Evolutionary conservation across 257 asterid genomes (phyloP), one percentile per base, ranked within the genome.

Genomic region (Thymus quinquecostatus): DNA sequence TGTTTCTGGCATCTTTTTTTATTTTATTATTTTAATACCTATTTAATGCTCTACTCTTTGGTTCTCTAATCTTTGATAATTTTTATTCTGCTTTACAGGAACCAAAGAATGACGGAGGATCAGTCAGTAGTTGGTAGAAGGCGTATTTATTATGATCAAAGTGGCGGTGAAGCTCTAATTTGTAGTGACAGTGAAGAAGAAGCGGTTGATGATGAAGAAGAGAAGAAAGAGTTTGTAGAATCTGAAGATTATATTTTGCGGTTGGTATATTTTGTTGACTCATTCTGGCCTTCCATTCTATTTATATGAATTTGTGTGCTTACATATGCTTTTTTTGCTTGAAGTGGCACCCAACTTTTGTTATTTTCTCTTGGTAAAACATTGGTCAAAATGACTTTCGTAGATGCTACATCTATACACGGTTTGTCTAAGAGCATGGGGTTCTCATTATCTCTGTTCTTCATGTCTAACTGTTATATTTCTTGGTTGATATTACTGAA

Each of bases 151-250:
- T 95, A 95, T 82, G 99, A 87, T 61, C 95, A 84, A 68, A 86
- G 57, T 84, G 95, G 96, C 28, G 99, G 99, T 0, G 99, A 95
- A 85, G 92, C 99, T 71, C 90, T 95, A 47, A 89, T 95, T 73
- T 92, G 96, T 70, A 95, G 98, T 79, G 99, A 95, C 55, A 91
- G 97, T 57, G 99, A 95, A 80, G 99, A 95, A 81, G 99, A 92
- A 75, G 79, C 87, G 5, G 79, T 68, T 51, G 96, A 88, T 0
- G 95, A 85, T 59, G 95, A 86, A 83, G 98, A 89, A 59, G 95
- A 88, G 77, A 92, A 89, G 86, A 95, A 82, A 80, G 99, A 86
- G 75, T 95, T 95, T 79, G 77, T 77, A 4, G 94, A 88, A 62
- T 88, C 86, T 53, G 98, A 95, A 88, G 99, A 95, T 78, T 82